Evolutionary conservation across 768 basidiomycete genomes (phyloP), one percentile per base, ranked within the genome.

Genomic region (Gelatoporia subvermispora): DNA sequence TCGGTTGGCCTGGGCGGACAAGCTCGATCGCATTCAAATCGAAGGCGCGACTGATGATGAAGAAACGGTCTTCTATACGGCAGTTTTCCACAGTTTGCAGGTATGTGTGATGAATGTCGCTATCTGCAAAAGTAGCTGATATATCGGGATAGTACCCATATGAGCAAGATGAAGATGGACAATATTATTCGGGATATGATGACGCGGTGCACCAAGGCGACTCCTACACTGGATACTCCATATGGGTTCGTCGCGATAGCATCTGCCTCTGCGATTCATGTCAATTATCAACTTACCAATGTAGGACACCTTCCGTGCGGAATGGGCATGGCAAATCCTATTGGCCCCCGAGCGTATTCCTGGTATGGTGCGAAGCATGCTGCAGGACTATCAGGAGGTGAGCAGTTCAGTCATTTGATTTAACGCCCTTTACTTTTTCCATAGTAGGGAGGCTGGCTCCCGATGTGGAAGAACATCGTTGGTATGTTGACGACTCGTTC

Each of bases 401-500:
- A 3, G 61, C 50, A 7, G 1, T 3, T 1, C 41, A 23, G 17
- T 31, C 20, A 11, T 9, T 28, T 20, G 3, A 9, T 31, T 11
- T 8, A 18, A 25, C 28, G 2, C 4, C n/a, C 41, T 39, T 16
- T 13, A 35, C 24, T 15, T 20, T 9, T 23, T 23, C 37, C 18
- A 43, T 8, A 53, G 5, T 53, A 74, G 81, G 78, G 85, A 13
- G 89, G 89, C 2, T 88, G 88, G 86, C 67, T 92, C 31, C 89
- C 89, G 0, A 90, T 91, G 88, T 92, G 89, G 89, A 91, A 90
- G 67, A 91, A 91, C 51, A 76, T 91, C 11, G 78, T 85, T 21
- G 81, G 81, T 78, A 41, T 52, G 70, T 53, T 21, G 35, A 16
- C 36, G 10, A 21, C 20, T 51, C 28, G 16, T 16, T 53, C 25